Percentiles rank a stretch among this genome's conserved stretches.
phyloP scores from a whole-genome alignment of 2,329 filamentous ascomycete genomes.

The Colletotrichum agaves region DNA sequence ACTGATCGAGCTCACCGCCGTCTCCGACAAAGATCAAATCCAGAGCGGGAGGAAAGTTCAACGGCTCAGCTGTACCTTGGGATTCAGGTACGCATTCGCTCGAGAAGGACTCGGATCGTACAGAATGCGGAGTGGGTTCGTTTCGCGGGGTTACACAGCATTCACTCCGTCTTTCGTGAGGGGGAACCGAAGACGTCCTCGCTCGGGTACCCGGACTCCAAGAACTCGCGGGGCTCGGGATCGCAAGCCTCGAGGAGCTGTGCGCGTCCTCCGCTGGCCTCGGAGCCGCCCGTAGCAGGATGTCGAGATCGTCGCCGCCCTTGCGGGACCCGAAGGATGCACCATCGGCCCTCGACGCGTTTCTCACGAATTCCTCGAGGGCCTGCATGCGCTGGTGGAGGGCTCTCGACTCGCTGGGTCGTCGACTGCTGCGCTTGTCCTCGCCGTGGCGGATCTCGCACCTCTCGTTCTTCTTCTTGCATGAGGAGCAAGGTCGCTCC shows the following conservation, averaged over 20 bases:
- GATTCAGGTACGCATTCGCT: not conserved
- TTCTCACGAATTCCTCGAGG: conserved; percentile 29
- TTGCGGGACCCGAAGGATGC: not conserved
- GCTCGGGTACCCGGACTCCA: not conserved
- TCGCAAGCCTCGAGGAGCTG: not conserved
- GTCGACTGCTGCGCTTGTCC: conserved; percentile 32
- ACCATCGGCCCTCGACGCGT: conserved; percentile 6
- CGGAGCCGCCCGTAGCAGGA: not conserved
- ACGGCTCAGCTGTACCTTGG: not conserved
- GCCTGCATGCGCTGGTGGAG: conserved; percentile 32
- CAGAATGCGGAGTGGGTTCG: not conserved
- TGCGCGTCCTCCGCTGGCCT: not conserved
- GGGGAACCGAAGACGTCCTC: not conserved
- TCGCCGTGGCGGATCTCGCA: conserved; percentile 34
- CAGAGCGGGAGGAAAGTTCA: conserved; percentile 6
- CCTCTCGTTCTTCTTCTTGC: conserved; percentile 34
- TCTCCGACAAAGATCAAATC: not conserved
- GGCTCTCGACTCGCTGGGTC: conserved; percentile 22
- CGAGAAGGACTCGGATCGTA: conserved; percentile 22
- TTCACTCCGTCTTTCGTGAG: not conserved
- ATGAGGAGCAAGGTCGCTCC: conserved; percentile 26
- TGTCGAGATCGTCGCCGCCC: not conserved
- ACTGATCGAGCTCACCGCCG: not conserved
- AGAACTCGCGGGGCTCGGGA: conserved; percentile 18
- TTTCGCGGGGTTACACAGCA: not conserved